Evolutionary conservation across 371 early-diverging fungal species (phyloP), one percentile per base, ranked within the genome.

Genomic region (Actinomortierella wolfii): DNA sequence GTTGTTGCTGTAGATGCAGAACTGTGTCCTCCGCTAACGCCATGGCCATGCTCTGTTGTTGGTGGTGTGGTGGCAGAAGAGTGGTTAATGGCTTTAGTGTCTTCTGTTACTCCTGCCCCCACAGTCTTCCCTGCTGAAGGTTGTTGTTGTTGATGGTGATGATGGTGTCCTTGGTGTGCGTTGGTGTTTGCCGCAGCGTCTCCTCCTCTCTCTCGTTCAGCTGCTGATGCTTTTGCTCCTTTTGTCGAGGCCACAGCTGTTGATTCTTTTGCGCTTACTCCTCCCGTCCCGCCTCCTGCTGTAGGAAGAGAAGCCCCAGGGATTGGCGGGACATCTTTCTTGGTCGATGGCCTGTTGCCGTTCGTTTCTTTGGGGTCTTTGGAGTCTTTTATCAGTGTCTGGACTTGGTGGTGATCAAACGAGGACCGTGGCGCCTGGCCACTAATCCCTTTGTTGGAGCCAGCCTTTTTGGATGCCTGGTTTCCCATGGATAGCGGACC

Each of bases 401-500:
- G 42, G 18, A 7, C 15, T 29, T 23, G 42, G 25, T 25, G 42
- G 23, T 25, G 53, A 20, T 17, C 29, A 43, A 42, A 41, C 47
- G 24, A 24, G 20, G 47, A 47, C 24, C 24, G 21, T 47, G 47
- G 47, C 21, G 47, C 20, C 21, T 18, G 14, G 20, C 15, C 13
- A 17, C 7, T 18, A 39, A 3, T 48, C 28, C 14, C 53, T 48
- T 46, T 41, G 41, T 25, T 24, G 34, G 20, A 21, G 7, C 28
- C n/a, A 34, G 25, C 41, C 51, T 51, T 51, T 17, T 51, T 51
- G 51, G 51, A 51, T 28, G 25, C 29, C 28, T 51, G 51, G 51
- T 51, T 51, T 51, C 51, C 51, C 75, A 57, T 78, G 70, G 62
- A 67, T 47, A 34, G 69, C 40, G 20, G 46, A n/a, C n/a, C n/a